phyloP scores from a whole-genome alignment of 805 yeast genomes.

The Yamadazyma phyllophila region DNA sequence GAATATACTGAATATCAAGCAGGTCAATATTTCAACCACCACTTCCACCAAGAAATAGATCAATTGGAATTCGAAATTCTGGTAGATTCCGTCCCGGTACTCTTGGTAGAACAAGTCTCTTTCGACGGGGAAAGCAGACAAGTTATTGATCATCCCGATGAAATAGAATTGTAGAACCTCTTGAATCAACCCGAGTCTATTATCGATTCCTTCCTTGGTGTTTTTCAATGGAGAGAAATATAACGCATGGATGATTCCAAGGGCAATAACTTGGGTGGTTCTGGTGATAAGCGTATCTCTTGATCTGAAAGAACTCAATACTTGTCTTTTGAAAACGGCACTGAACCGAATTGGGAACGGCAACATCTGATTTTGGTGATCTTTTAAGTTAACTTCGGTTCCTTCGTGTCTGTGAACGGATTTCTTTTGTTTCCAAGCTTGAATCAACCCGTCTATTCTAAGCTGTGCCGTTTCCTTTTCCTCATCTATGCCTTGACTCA shows the following conservation, averaged over 20 bases:
- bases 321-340: constrained; percentile 32
- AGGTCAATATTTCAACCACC: constrained; percentile 64
- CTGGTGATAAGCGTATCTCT: constrained; percentile 63
- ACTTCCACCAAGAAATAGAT: constrained; percentile 60
- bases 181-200: constrained; percentile 75
- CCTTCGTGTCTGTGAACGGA: constrained; percentile 3
- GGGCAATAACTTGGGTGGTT: constrained; percentile 58
- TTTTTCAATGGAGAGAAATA: constrained; percentile 51
- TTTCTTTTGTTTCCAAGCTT: constrained; percentile 22
- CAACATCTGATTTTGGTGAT: constrained; percentile 24
- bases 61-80: constrained; percentile 58
- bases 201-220: constrained; percentile 50
- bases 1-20: constrained; percentile 57
- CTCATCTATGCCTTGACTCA: constrained; percentile 45
- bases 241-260: constrained; percentile 64
- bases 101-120: constrained; percentile 77
- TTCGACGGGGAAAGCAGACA: constrained; percentile 73
- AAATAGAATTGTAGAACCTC: constrained; percentile 70
- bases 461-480: constrained; percentile 17
- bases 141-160: constrained; percentile 76
- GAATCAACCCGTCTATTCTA: constrained; percentile 25
- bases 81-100: constrained; percentile 68
- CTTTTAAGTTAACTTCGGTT: constrained; percentile 19
- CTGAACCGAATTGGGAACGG: constrained; percentile 28
- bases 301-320: constrained; percentile 32